Evolutionary conservation across 2,329 filamentous ascomycete genomes (phyloP), one percentile per base, ranked within the genome.

Genomic region (Ceratocystis colombiana): DNA sequence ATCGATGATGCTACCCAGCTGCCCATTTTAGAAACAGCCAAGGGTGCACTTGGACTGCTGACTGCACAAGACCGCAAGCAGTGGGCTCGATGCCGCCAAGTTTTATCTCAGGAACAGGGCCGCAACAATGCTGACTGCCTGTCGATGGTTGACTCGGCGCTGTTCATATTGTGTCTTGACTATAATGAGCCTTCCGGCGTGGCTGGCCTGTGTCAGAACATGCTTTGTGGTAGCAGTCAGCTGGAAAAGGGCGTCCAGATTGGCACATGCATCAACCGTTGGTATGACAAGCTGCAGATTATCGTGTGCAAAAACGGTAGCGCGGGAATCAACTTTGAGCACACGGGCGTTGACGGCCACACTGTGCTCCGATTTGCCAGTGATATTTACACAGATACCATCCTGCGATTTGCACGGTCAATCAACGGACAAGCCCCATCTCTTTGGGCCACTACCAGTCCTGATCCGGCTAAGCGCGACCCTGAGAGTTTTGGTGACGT

Each of bases 281-380:
- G 94, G 94, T 99, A 99, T 73, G 94, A 99, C 77, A 99, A 99
- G 78, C 81, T 99, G 61, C 94, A 99, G 74, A 96, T 99, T 69
- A 97, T 99, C 65, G 94, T 99, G 63, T 97, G 94, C 81, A 96
- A 96, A 78, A 99, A 97, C 76, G 94, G 94, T 67, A 96, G 90
- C 73, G 94, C 94, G 0, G 94, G 94, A 5, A 97, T 99, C 84
- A 99, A 99, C 77, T 97, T 99, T 72, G 94, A 99, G 75, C 94
- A 99, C 73, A 99, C 94, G 0, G 94, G 94, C 70, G 93, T 99
- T 4, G 94, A 99, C 72, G 94, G 94, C 0, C 94, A 99, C 74
- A 99, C 94, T 0, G 94, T 99, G 25, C 82, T 99, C 64, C 88
- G 94, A 5, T 97, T 99, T 72, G 94, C 94, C 17, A 96, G 91